phyloP scores from a whole-genome alignment of 2,329 filamentous ascomycete genomes.

The Colletotrichum sp. region DNA sequence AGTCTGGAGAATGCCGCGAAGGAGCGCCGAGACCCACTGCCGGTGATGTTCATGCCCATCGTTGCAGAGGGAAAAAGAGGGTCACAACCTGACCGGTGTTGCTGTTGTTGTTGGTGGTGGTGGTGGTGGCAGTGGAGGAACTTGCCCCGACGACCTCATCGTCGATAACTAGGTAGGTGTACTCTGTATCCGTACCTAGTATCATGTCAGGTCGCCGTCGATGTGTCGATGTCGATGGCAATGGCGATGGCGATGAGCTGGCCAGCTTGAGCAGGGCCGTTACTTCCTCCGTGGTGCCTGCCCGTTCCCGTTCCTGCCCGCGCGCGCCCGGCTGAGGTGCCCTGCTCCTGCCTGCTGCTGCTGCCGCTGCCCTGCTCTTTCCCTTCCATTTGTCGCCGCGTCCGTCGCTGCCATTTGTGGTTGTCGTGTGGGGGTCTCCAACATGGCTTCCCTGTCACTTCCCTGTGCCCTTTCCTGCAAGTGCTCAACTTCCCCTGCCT shows the following conservation, averaged over 20 bases:
- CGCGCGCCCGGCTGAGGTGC: not conserved
- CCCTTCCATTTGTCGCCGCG: not conserved
- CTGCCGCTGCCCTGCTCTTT: not conserved
- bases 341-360: not conserved
- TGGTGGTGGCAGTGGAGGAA: not conserved
- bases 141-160: not conserved
- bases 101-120: not conserved
- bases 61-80: not conserved
- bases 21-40: not conserved
- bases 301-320: not conserved
- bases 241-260: not conserved
- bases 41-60: not conserved
- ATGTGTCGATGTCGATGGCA: not conserved
- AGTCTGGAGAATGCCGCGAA: slow-evolving; percentile 2
- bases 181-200: not conserved
- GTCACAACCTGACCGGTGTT: not conserved
- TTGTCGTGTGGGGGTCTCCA: slow-evolving; percentile 15
- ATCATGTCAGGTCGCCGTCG: not conserved
- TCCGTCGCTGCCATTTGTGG: slow-evolving; percentile 3
- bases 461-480: slow-evolving; percentile 2
- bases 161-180: not conserved
- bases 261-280: not conserved
- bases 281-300: not conserved
- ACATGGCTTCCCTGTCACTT: slow-evolving; percentile 4
- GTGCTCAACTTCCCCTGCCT: slow-evolving; percentile 6